These are phyloP conservation scores for Plasmodium chabaudi DNA, from an alignment of 169 alveolate species.

Conservation along the genomic window DNA sequence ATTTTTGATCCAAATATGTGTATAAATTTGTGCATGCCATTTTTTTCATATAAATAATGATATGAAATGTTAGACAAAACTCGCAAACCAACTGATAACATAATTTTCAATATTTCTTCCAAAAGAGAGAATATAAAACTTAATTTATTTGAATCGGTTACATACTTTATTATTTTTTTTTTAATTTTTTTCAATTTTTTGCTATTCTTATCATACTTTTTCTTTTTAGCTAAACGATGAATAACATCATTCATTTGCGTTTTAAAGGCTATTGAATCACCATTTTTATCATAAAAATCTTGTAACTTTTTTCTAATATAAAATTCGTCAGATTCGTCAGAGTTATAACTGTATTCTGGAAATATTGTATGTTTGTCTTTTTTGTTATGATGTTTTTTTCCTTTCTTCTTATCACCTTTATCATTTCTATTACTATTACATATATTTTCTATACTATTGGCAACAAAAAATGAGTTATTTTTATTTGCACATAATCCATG, in stretches of 20 bases:
- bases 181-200: constrained; percentile 62
- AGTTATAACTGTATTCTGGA: constrained; percentile 30
- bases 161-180: constrained; percentile 44
- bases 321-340: constrained; percentile 72
- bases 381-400: constrained; percentile 17
- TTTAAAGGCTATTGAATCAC: constrained; percentile 28
- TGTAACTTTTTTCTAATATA: constrained; percentile 64
- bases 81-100: constrained; percentile 71
- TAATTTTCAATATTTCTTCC: constrained; percentile 76
- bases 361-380: constrained; percentile 4
- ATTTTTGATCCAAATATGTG: constrained; percentile 71
- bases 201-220: constrained; percentile 42
- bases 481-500: constrained; percentile 16
- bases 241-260: constrained; percentile 58
- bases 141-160: constrained; percentile 70
- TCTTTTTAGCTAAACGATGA: constrained; percentile 42
- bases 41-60: constrained; percentile 70
- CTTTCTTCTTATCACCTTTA: neutral
- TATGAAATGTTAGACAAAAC: constrained; percentile 72
- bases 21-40: constrained; percentile 69
- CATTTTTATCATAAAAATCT: constrained; percentile 27
- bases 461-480: constrained; percentile 12
- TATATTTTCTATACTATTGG: constrained; percentile 40
- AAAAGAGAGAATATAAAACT: constrained; percentile 66
- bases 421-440: constrained; percentile 8